Evolutionary conservation across 2,329 filamentous ascomycete species (phyloP).

Genomic region (Arthrobotrys conoides): DNA sequence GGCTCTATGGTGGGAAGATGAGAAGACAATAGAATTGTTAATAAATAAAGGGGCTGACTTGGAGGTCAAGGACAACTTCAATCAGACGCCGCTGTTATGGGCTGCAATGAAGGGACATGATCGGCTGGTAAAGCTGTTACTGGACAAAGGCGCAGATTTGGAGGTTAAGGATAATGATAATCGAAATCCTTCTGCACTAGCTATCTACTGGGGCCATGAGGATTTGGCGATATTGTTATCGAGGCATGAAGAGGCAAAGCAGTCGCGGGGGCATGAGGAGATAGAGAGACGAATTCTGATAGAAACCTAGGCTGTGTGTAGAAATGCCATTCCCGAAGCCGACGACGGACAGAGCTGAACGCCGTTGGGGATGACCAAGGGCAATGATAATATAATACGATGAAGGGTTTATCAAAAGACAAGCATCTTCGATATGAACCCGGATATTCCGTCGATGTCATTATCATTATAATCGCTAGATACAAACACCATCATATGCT

Average conservation of each 20-base stretch:
- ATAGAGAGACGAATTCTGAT: background rate
- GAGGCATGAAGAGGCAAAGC: no score
- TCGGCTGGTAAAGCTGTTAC: background rate
- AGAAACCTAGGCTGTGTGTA: no score
- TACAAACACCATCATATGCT: background rate
- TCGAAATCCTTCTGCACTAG: background rate
- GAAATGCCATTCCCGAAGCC: background rate
- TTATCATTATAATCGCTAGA: background rate
- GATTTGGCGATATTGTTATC: no score
- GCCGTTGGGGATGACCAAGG: background rate
- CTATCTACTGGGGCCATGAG: background rate
- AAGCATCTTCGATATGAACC: no score
- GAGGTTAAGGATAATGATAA: background rate
- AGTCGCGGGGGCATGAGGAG: no score
- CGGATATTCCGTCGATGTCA: background rate
- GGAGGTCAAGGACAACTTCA: background rate
- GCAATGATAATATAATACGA: no score
- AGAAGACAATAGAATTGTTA: background rate
- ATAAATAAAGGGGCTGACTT: slow-evolving; percentile 1
- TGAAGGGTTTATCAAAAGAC: no score
- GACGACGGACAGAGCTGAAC: background rate
- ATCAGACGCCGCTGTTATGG: background rate
- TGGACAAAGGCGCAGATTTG: slow-evolving; percentile 9
- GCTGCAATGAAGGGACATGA: background rate
- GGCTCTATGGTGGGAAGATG: slow-evolving; percentile 8